Evolutionary conservation across 768 basidiomycete genomes (phyloP).

Genomic region (Tricholoma saponaceum): DNA sequence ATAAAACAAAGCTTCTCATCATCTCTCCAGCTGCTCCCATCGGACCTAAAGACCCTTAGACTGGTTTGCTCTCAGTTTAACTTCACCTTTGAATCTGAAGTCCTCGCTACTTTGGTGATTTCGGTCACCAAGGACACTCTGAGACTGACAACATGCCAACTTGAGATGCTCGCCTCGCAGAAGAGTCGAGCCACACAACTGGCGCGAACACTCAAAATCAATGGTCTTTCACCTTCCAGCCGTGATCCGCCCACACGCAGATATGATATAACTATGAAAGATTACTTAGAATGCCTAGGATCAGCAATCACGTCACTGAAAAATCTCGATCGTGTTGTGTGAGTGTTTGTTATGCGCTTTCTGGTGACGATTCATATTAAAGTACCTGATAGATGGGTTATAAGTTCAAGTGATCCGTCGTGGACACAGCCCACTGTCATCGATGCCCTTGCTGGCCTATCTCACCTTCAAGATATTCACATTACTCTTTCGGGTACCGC

Average conservation of each 20-base stretch:
- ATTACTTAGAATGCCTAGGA: background rate
- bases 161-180: background rate
- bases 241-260: background rate
- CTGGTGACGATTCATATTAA: background rate
- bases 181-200: background rate
- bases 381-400: background rate
- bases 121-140: background rate
- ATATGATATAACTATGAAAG: too few species aligned
- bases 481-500: background rate
- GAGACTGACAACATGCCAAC: background rate
- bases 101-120: background rate
- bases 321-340: background rate
- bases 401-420: background rate
- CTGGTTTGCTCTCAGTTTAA: background rate
- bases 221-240: background rate
- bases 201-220: background rate
- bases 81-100: background rate
- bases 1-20: background rate
- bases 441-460: background rate
- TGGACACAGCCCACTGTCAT: background rate
- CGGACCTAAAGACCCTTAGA: background rate
- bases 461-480: background rate
- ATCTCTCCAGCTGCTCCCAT: background rate
- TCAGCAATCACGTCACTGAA: background rate
- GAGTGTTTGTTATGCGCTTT: background rate